These are phyloP conservation scores for Aureobasidium lini DNA, from an alignment of 2,329 filamentous ascomycete species.

Conservation along the genomic window DNA sequence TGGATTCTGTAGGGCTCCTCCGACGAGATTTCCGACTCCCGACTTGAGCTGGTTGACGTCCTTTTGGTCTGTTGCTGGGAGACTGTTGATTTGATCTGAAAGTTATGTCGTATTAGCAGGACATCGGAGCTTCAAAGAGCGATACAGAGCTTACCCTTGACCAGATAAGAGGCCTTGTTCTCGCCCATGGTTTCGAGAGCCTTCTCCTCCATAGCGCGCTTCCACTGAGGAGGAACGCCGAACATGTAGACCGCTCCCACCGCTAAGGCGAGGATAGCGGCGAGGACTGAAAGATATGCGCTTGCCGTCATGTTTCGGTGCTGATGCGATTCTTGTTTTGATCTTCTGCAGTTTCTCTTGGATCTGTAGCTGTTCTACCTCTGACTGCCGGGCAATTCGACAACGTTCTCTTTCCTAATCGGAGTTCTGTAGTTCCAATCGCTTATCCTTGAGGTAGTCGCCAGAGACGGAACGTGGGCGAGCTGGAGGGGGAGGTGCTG, in stretches of 20 bases:
- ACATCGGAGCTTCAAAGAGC: background rate
- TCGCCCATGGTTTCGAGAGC: slow-evolving; percentile 46
- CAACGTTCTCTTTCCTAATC: slow-evolving; percentile 1
- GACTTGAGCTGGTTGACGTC: slow-evolving; percentile 30
- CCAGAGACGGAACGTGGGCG: background rate
- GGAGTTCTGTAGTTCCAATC: background rate
- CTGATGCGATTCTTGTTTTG: background rate
- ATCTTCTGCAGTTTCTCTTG: background rate
- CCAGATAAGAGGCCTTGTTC: slow-evolving; percentile 37
- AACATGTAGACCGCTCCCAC: slow-evolving; percentile 39
- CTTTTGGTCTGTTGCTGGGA: slow-evolving; percentile 27
- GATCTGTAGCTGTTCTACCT: background rate
- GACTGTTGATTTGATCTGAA: slow-evolving; percentile 21
- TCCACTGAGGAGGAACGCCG: slow-evolving; percentile 40
- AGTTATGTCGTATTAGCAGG: background rate
- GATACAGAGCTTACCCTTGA: slow-evolving; percentile 19
- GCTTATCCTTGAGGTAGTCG: background rate
- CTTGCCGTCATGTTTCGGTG: slow-evolving; percentile 20
- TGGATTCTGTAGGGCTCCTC: slow-evolving; percentile 30
- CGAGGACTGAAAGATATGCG: slow-evolving; percentile 22
- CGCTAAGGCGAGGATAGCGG: slow-evolving; percentile 30
- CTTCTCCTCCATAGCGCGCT: slow-evolving; percentile 39
- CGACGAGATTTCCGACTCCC: slow-evolving; percentile 25
- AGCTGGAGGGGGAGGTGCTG: background rate
- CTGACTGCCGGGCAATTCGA: background rate